Conservation (phyloP, 1,284 basidiomycete species). For the Ganoderma lucidum region DNA sequence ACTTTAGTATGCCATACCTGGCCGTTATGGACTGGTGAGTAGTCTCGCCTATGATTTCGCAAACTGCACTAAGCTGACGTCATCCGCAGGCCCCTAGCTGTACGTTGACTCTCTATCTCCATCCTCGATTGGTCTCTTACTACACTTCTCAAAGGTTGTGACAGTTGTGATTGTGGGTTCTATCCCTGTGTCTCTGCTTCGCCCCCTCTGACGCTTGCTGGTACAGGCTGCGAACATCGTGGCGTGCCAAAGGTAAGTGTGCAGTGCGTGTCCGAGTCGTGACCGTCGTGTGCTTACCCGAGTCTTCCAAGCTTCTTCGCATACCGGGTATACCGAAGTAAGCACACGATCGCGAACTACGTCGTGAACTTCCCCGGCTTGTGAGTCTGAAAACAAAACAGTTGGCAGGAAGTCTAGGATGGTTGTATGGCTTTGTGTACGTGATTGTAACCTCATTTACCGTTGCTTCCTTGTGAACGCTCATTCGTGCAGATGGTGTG, state of each 20-base stretch:
- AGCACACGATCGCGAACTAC: background rate
- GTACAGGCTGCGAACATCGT: background rate
- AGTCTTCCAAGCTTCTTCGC: background rate
- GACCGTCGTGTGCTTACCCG: background rate
- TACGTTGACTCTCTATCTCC: background rate
- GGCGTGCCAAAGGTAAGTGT: background rate
- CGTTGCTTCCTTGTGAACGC: no score
- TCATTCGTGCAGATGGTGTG: background rate
- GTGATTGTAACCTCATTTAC: background rate
- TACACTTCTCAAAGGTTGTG: background rate
- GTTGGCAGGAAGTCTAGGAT: background rate
- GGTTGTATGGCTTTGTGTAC: background rate
- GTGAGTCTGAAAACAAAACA: background rate
- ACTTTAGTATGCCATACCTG: constrained; percentile 32
- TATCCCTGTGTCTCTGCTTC: background rate
- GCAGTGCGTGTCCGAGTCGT: background rate
- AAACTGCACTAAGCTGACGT: background rate
- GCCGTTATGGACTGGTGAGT: constrained; percentile 32
- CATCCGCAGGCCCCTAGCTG: background rate
- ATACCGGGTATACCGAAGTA: background rate
- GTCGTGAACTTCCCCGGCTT: no score
- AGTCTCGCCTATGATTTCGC: background rate
- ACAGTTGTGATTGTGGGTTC: background rate
- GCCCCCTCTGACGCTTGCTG: background rate
- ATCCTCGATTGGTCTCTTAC: background rate